Conservation (phyloP, 2,329 filamentous ascomycete genomes). For the Paraphaeosphaeria minitans region DNA sequence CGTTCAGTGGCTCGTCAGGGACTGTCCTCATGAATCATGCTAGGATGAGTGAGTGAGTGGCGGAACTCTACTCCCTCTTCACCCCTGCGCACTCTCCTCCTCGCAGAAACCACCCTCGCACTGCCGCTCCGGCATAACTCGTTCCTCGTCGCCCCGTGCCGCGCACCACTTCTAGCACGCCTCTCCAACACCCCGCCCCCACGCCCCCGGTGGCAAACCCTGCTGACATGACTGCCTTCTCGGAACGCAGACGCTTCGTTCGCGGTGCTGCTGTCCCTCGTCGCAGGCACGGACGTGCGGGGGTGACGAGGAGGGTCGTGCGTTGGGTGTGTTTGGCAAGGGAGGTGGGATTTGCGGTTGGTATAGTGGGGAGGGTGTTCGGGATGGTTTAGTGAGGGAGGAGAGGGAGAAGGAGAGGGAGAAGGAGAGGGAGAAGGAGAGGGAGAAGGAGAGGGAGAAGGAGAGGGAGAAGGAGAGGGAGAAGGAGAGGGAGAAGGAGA, state of each 20-base stretch:
- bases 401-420: no score
- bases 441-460: constrained; percentile 14
- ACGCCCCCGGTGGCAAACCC: constrained; percentile 9
- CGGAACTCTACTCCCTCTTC: constrained; percentile 3
- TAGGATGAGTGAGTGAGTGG: not conserved
- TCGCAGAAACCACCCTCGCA: constrained; percentile 23
- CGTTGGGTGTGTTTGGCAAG: constrained; percentile 17
- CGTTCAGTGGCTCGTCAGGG: no score
- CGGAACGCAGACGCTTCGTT: constrained; percentile 26
- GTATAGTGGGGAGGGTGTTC: not conserved
- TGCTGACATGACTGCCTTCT: constrained; percentile 18
- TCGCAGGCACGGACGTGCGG: constrained; percentile 10
- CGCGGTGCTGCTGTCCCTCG: constrained; percentile 25
- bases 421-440: constrained; percentile 1
- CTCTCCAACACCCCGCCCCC: constrained; percentile 11
- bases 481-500: no score
- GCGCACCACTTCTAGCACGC: constrained; percentile 19
- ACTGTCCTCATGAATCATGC: not conserved
- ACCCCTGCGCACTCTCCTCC: constrained; percentile 21
- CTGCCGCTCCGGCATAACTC: constrained; percentile 17
- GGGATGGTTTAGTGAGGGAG: no score
- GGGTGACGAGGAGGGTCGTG: constrained; percentile 17
- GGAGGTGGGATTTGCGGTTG: constrained; percentile 7
- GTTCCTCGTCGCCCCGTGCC: constrained; percentile 21
- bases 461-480: constrained; percentile 5